Percentiles rank a stretch among this genome's conserved stretches.
These are phyloP conservation scores for Penicillium glabrum DNA, from an alignment of 2,329 filamentous ascomycete species.

Conservation along the genomic window DNA sequence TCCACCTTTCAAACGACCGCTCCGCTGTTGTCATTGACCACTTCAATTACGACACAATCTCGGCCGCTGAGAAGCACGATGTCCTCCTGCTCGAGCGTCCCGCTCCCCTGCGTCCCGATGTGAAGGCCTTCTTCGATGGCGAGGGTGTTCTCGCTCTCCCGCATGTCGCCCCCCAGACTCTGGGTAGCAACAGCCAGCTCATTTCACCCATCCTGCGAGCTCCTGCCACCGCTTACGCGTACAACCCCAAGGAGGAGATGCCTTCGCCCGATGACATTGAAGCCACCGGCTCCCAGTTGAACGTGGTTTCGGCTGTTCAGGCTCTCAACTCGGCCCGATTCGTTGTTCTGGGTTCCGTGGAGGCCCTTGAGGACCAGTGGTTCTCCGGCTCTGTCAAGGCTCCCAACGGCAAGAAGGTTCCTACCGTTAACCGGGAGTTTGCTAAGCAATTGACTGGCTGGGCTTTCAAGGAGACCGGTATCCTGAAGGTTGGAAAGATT, in stretches of 20 bases:
- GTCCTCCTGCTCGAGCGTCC: constrained; percentile 77
- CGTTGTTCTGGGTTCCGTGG: constrained; percentile 78
- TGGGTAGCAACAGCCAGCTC: constrained; percentile 73
- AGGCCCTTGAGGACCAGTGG: constrained; percentile 87
- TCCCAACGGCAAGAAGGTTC: constrained; percentile 54
- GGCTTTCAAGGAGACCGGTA: constrained; percentile 92
- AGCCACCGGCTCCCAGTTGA: constrained; percentile 78
- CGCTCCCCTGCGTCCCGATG: constrained; percentile 61
- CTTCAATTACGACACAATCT: constrained; percentile 83
- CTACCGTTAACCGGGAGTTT: constrained; percentile 80
- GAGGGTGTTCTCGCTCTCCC: constrained; percentile 76
- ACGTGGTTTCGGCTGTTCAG: constrained; percentile 82
- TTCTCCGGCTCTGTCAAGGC: constrained; percentile 75
- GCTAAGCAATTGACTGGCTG: constrained; percentile 84
- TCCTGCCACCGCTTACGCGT: constrained; percentile 83
- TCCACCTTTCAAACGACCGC: constrained; percentile 81
- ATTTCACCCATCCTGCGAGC: constrained; percentile 80
- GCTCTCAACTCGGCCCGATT: constrained; percentile 91
- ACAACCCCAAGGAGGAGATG: constrained; percentile 85
- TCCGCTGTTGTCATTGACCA: constrained; percentile 87
- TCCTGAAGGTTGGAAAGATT: constrained; percentile 79
- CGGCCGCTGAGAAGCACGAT: constrained; percentile 80
- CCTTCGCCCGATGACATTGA: constrained; percentile 77
- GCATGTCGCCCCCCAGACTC: constrained; percentile 72
- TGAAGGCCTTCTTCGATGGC: constrained; percentile 75